Evolutionary conservation across 2,329 filamentous ascomycete genomes (phyloP), one percentile per base, ranked within the genome.

Genomic region (Arthrinium phaeospermum): DNA sequence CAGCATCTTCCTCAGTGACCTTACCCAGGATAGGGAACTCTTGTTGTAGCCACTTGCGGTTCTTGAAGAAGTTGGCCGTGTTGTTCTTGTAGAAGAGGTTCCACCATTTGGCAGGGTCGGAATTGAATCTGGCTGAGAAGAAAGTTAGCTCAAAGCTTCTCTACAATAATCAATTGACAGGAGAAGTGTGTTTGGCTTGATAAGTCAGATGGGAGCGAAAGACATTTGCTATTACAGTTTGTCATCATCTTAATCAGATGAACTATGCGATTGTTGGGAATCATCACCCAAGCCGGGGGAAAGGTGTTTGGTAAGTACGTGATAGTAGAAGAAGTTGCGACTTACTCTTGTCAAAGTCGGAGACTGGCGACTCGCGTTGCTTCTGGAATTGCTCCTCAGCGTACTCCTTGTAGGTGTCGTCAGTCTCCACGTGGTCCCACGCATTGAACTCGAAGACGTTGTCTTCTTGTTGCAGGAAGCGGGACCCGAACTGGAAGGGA

Each of bases 11-110:
- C 72, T 88, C 85, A 16, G 93, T 96, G 69, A 98, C 88, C 72
- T 93, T 89, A 34, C 88, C 90, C n/a, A 99, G 85, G 4, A 98
- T 85, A 0, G 96, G 96, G 76, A 99, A 99, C 82, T 99, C 96
- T 82, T 98, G 96, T 75, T 93, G 92, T 45, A 99, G 86, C 96
- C 96, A 99, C 82, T 98, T 98, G 75, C 96, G 90, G 81, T 99
- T 93, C 84, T 99, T 99, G 90, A 99, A 99, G 84, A 99, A 99
- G 80, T 98, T 98, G 78, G 92, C 90, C 27, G 93, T 94, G 83
- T 99, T 98, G 85, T 98, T 98, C 84, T 96, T 95, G 87, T 99
- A 99, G 84, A 99, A 99, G 71, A 93, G 85, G 79, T 99, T 96
- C 96, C 96, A 99, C 94, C 95, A 98, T 82, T 95, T 97, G 74